phyloP scores from a whole-genome alignment of 176 grass and related monocot species.

The Areca catechu region DNA sequence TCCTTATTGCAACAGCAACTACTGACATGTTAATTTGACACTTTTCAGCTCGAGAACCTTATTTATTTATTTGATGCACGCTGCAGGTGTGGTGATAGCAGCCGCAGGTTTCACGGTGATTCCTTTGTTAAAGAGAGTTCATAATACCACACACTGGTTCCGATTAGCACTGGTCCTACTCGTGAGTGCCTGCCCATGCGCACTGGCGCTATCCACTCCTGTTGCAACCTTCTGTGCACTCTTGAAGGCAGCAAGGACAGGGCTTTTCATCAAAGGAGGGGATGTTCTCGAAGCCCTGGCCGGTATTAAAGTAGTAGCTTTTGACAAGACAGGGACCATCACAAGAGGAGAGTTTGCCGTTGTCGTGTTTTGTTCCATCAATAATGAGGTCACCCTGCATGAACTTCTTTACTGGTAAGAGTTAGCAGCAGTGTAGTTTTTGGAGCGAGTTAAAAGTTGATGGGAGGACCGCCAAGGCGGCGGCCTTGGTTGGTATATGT shows the following conservation, averaged over 20 bases:
- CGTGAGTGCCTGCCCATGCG: constrained; percentile 88
- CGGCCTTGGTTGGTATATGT: no score
- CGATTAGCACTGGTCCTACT: constrained; percentile 69
- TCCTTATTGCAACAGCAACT: no score
- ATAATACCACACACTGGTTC: constrained; percentile 49
- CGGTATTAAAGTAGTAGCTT: constrained; percentile 54
- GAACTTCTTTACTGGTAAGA: constrained; percentile 68
- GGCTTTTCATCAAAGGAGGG: constrained; percentile 87
- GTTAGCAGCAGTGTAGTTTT: neutral
- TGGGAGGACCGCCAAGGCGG: no score
- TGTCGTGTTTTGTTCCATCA: constrained; percentile 39
- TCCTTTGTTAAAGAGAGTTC: constrained; percentile 35
- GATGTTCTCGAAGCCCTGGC: constrained; percentile 83
- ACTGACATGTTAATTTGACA: no score
- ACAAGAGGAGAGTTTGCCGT: constrained; percentile 86
- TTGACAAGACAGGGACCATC: constrained; percentile 94
- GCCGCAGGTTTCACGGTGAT: constrained; percentile 51
- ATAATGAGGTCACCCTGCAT: constrained; percentile 22
- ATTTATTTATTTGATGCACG: no score
- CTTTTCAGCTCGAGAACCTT: no score
- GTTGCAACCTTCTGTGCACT: constrained; percentile 92
- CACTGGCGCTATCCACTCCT: constrained; percentile 81
- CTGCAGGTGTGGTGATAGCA: constrained; percentile 73
- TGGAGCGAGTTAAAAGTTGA: no score
- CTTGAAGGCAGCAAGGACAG: constrained; percentile 56